Percentiles rank a stretch among this genome's conserved stretches.
These are phyloP conservation scores for Diutina neorugosa DNA, from an alignment of 1,139 yeast genomes.

Conservation along the genomic window DNA sequence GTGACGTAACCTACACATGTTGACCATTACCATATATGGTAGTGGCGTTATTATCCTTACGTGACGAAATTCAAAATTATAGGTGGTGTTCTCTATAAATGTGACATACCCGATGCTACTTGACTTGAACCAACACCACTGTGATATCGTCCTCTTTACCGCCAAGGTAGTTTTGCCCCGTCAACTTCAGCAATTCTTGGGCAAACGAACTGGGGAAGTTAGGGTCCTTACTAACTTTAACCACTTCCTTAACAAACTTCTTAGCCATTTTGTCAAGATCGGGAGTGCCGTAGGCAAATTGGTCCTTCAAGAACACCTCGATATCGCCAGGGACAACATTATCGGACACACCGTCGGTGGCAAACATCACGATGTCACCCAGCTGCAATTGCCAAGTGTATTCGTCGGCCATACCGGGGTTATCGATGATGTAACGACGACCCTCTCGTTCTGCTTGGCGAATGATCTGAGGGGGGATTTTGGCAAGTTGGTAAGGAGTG, in stretches of 20 bases:
- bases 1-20: too few species aligned
- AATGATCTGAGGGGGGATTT: conserved; percentile 56
- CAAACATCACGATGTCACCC: conserved; percentile 70
- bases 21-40: too few species aligned
- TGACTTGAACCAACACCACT: conserved; percentile 55
- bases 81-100: neutral
- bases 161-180: conserved; percentile 67
- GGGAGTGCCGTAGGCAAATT: conserved; percentile 11
- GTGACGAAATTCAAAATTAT: neutral
- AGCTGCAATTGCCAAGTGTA: conserved; percentile 40
- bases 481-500: conserved; percentile 83
- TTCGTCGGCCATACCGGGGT: conserved; percentile 40
- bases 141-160: conserved; percentile 96
- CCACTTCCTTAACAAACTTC: conserved; percentile 58
- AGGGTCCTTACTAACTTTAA: conserved; percentile 57
- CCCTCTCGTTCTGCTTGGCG: conserved; percentile 45
- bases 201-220: conserved; percentile 79
- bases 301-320: conserved; percentile 44
- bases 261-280: conserved; percentile 25
- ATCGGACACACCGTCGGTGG: conserved; percentile 92
- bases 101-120: conserved; percentile 11
- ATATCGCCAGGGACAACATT: conserved; percentile 70
- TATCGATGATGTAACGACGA: conserved; percentile 47
- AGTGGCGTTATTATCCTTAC: too few species aligned
- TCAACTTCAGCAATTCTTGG: conserved; percentile 57